Conservation (phyloP, 1,284 basidiomycete species). For the Trametes hirsuta region DNA sequence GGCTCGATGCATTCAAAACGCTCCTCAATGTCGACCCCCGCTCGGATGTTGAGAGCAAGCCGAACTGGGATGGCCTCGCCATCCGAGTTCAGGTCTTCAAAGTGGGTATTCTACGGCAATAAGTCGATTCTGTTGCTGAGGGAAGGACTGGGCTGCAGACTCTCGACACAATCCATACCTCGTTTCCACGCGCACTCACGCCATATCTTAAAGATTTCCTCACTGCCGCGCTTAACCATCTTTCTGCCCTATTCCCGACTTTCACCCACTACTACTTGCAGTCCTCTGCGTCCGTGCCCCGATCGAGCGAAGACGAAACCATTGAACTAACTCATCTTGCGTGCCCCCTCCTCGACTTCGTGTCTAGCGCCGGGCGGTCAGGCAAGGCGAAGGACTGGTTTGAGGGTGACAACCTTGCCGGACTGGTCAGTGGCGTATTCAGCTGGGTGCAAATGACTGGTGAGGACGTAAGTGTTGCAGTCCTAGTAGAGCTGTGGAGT, state of each 20-base stretch:
- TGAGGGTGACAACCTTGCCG: conserved; percentile 51
- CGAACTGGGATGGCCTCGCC: conserved; percentile 78
- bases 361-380: conserved; percentile 65
- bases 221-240: conserved; percentile 62
- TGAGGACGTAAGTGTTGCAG: conserved; percentile 70
- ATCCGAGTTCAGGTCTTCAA: conserved; percentile 82
- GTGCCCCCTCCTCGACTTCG: conserved; percentile 81
- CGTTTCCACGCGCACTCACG: conserved; percentile 72
- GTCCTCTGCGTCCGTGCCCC: conserved; percentile 56
- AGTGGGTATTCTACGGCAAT: conserved; percentile 43
- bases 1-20: conserved; percentile 86
- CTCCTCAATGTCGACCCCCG: conserved; percentile 71
- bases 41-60: conserved; percentile 57
- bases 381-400: conserved; percentile 69
- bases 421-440: conserved; percentile 65
- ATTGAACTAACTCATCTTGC: conserved; percentile 79
- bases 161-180: conserved; percentile 72
- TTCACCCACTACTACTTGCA: conserved; percentile 75
- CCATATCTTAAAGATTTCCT: conserved; percentile 67
- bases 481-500: neutral
- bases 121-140: no score
- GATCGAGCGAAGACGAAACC: conserved; percentile 75
- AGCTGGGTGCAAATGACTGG: conserved; percentile 86
- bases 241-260: conserved; percentile 65
- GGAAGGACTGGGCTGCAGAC: conserved; percentile 48